phyloP scores from a whole-genome alignment of 78 protist species.

The Monocercomonoides exilis region DNA sequence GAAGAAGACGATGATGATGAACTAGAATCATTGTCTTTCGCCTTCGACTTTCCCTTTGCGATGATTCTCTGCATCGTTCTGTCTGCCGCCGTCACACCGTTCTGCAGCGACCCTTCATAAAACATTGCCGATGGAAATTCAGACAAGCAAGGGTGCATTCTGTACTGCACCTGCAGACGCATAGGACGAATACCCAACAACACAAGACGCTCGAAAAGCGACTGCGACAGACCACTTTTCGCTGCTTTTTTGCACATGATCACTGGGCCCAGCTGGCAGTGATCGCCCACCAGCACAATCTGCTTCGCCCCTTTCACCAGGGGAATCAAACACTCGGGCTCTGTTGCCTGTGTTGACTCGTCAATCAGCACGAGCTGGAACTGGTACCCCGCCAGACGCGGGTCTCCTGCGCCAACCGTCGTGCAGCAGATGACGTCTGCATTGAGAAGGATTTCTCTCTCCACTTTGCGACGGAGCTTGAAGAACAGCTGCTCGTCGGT shows the following conservation, averaged over 20 bases:
- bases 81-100: conserved; percentile 81
- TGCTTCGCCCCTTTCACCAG: conserved; percentile 84
- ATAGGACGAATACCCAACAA: conserved; percentile 75
- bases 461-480: conserved; percentile 32
- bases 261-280: conserved; percentile 92
- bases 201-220: conserved; percentile 95
- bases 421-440: conserved; percentile 97
- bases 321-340: conserved; percentile 96
- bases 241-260: conserved; percentile 92
- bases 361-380: conserved; percentile 88
- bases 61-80: conserved; percentile 25
- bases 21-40: conserved; percentile 25
- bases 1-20: too few species aligned
- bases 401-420: conserved; percentile 96
- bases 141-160: conserved; percentile 97
- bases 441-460: conserved; percentile 60
- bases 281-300: conserved; percentile 85
- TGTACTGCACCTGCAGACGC: conserved; percentile 95
- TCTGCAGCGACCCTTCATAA: conserved; percentile 97
- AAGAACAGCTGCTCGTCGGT: conserved; percentile 28
- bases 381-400: conserved; percentile 62
- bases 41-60: background rate
- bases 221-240: conserved; percentile 83
- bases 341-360: conserved; percentile 96
- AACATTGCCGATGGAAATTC: conserved; percentile 91